Evolutionary conservation across 2,329 filamentous ascomycete genomes (phyloP), one percentile per base, ranked within the genome.

Genomic region (Aspergillus thermomutatus): DNA sequence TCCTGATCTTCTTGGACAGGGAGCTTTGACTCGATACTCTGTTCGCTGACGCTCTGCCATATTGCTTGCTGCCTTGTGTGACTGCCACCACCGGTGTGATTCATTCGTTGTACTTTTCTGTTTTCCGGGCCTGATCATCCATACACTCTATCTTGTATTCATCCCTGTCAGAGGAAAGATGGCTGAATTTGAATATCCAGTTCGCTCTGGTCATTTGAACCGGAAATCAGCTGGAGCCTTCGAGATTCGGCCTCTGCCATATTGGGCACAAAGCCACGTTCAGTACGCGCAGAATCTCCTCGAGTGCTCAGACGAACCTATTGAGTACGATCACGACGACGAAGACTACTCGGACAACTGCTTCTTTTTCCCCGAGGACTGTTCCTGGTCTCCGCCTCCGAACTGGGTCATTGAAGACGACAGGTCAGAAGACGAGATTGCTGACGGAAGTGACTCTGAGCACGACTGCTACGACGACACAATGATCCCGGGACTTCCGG

Each of bases 341-440:
- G 65, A 73, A 43, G 74, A 76, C 56, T 75, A 75, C 54, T 65
- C 65, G 55, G 75, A 77, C 50, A 77, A 76, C 58, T 74, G 69
- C 55, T 77, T 77, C 63, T 76, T 77, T 61, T 77, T 76, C 41
- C 75, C 74, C 9, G 75, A 77, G 63, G 75, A 77, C 57, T 77
- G 72, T 64, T 71, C 71, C 50, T 76, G 70, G 61, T 70, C 72
- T 17, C 72, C 73, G 14, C 66, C 69, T 3, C 68, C 67, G 53
- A 67, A 69, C 54, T 68, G 62, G 60, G 60, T 62, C 34, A 64
- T 68, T 31, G 69, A 70, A 53, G 56, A 63, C n/a, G 60, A 71
- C 21, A 58, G 50, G 23, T 53, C 57, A 9, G 60, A 64, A 50
- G 51, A 61, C 58, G 49, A 62, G 26, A 57, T 52, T 41, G 37